Conservation (phyloP, 2,329 filamentous ascomycete genomes). For the Hypoxylon sp. region DNA sequence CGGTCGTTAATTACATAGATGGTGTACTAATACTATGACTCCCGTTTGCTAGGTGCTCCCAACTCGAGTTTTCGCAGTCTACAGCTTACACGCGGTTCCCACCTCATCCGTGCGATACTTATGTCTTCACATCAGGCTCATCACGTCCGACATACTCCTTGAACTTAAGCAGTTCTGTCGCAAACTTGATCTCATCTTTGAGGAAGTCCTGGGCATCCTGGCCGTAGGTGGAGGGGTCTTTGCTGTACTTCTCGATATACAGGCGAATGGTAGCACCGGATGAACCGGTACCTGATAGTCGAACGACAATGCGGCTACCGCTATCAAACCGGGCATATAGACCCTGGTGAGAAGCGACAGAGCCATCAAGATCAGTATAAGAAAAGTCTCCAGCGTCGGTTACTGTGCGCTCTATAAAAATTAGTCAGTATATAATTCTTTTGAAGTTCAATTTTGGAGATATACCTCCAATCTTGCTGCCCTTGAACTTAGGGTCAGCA, state of each 20-base stretch:
- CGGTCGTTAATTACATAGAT: neutral
- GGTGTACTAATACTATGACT: neutral
- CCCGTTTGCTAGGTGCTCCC: neutral
- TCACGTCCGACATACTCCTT: slow-evolving; percentile 92
- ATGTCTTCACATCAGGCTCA: slow-evolving; percentile 97
- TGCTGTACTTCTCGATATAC: slow-evolving; percentile 96
- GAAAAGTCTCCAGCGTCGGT: slow-evolving; percentile 93
- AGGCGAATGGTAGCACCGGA: slow-evolving; percentile 95
- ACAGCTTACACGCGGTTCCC: neutral
- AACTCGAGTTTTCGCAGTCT: slow-evolving; percentile 1
- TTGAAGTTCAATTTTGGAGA: slow-evolving; percentile 3
- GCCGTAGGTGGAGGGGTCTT: slow-evolving; percentile 78
- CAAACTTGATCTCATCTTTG: slow-evolving; percentile 86
- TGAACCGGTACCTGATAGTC: slow-evolving; percentile 92
- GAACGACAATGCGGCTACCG: slow-evolving; percentile 92
- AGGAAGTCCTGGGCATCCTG: slow-evolving; percentile 93
- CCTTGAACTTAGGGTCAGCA: slow-evolving; percentile 76
- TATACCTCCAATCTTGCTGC: slow-evolving; percentile 77
- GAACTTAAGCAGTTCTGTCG: slow-evolving; percentile 86
- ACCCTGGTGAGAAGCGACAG: slow-evolving; percentile 93
- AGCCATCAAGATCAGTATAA: slow-evolving; percentile 98
- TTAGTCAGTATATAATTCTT: slow-evolving; percentile 34
- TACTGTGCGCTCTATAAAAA: slow-evolving; percentile 73
- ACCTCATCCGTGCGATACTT: slow-evolving; percentile 46
- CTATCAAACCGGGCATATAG: slow-evolving; percentile 94